Percentiles rank a stretch among this genome's conserved stretches.
phyloP scores from a whole-genome alignment of 441 rosid species.

The Oxalis stricta region DNA sequence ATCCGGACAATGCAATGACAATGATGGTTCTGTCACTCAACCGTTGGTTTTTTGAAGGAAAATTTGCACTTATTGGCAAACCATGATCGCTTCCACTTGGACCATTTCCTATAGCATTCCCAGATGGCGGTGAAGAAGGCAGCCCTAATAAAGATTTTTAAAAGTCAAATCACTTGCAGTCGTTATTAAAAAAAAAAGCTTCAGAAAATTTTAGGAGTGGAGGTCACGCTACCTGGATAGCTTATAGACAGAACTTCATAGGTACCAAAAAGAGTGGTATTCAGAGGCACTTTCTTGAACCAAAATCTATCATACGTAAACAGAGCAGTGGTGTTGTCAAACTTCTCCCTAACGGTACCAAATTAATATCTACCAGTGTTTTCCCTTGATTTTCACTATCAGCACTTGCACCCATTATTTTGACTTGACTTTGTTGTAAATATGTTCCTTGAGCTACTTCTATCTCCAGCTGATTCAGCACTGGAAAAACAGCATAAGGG shows the following conservation, averaged over 20 bases:
- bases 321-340: conserved; percentile 85
- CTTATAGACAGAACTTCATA: conserved; percentile 57
- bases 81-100: conserved; percentile 54
- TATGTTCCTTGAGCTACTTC: conserved; percentile 86
- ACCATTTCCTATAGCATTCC: conserved; percentile 31
- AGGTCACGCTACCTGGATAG: conserved; percentile 70
- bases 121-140: conserved; percentile 64
- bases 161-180: conserved; percentile 9
- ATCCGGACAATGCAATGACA: conserved; percentile 61
- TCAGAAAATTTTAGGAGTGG: conserved; percentile 6
- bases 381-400: conserved; percentile 78
- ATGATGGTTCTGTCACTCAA: conserved; percentile 61
- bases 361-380: conserved; percentile 70
- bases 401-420: conserved; percentile 92
- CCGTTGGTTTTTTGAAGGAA: conserved; percentile 49
- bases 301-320: conserved; percentile 66
- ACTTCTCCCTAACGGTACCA: conserved; percentile 97
- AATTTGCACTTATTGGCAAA: conserved; percentile 58
- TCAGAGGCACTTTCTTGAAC: conserved; percentile 63
- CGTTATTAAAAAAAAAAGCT: conserved; percentile 1
- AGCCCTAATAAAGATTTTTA: conserved; percentile 36
- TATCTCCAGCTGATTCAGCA: conserved; percentile 76
- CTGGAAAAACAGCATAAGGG: conserved; percentile 70
- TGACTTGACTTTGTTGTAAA: conserved; percentile 91
- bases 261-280: conserved; percentile 61